Conservation (phyloP, 352 stramenopile genomes). For the Globisporangium spiculum region DNA sequence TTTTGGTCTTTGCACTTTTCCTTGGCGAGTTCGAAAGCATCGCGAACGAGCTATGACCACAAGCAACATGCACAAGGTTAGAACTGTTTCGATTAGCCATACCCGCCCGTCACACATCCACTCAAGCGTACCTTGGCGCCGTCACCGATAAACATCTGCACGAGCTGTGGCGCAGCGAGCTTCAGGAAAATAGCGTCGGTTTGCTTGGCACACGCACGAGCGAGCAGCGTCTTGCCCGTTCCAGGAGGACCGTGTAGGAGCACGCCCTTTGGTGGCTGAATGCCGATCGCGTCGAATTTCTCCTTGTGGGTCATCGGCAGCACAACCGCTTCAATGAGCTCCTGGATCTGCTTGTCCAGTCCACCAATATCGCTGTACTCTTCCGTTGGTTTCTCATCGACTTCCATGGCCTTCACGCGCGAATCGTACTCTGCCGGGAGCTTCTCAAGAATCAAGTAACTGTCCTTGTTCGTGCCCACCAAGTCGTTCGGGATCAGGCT, state of each 20-base stretch:
- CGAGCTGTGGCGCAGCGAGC: slow-evolving; percentile 96
- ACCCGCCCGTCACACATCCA: neutral
- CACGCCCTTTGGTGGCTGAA: slow-evolving; percentile 96
- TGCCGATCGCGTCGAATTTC: slow-evolving; percentile 97
- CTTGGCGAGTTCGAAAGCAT: slow-evolving; percentile 96
- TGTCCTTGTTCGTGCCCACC: slow-evolving; percentile 99
- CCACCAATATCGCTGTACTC: slow-evolving; percentile 96
- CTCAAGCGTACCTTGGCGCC: slow-evolving; percentile 78
- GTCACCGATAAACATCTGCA: slow-evolving; percentile 99
- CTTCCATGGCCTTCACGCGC: slow-evolving; percentile 97
- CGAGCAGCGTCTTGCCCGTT: slow-evolving; percentile 98
- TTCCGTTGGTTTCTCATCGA: slow-evolving; percentile 93
- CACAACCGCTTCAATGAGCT: slow-evolving; percentile 98
- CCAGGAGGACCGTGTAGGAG: slow-evolving; percentile 96
- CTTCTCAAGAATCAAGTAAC: slow-evolving; percentile 98
- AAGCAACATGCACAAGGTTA: neutral
- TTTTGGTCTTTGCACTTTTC: slow-evolving; percentile 92
- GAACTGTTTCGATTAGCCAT: too few species aligned
- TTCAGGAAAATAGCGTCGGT: slow-evolving; percentile 99
- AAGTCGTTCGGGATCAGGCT: slow-evolving; percentile 96
- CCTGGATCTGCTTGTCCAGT: slow-evolving; percentile 98
- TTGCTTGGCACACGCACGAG: slow-evolving; percentile 97
- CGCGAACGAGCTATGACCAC: slow-evolving; percentile 90
- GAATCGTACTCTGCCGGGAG: slow-evolving; percentile 98
- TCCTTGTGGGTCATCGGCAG: slow-evolving; percentile 98